Conservation (phyloP, 352 stramenopile species). For the Phytophthora quininea region DNA sequence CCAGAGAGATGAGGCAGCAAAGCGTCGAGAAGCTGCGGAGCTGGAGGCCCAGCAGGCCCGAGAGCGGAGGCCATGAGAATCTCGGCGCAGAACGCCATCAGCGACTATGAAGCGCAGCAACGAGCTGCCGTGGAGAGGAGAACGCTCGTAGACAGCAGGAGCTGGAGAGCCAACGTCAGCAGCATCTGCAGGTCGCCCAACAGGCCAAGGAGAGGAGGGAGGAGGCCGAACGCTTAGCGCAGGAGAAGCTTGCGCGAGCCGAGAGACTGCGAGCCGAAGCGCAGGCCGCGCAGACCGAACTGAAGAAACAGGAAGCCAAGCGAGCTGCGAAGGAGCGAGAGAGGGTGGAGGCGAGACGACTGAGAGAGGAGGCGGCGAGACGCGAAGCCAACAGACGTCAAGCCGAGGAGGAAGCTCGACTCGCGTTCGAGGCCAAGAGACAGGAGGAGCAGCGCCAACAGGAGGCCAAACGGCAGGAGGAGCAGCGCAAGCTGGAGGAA, state of each 20-base stretch:
- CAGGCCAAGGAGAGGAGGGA: slow-evolving; percentile 57
- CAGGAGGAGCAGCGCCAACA: slow-evolving; percentile 66
- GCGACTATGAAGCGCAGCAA: slow-evolving; percentile 72
- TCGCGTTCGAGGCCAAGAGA: slow-evolving; percentile 66
- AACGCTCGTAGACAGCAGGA: slow-evolving; percentile 65
- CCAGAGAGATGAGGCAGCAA: slow-evolving; percentile 52
- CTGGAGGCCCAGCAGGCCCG: slow-evolving; percentile 59
- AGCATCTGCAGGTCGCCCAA: slow-evolving; percentile 64
- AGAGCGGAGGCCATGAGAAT: slow-evolving; percentile 68
- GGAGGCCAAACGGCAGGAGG: slow-evolving; percentile 51
- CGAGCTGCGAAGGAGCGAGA: slow-evolving; percentile 46
- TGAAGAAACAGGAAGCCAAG: slow-evolving; percentile 64
- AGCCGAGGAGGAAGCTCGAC: slow-evolving; percentile 63
- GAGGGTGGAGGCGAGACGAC: slow-evolving; percentile 53
- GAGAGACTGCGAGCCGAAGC: slow-evolving; percentile 65
- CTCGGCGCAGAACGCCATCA: slow-evolving; percentile 65
- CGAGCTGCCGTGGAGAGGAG: slow-evolving; percentile 62
- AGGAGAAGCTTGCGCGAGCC: slow-evolving; percentile 59
- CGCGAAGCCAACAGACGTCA: slow-evolving; percentile 65
- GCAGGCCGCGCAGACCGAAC: slow-evolving; percentile 53
- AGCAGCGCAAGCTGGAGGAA: slow-evolving; percentile 56
- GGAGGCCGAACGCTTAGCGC: slow-evolving; percentile 57
- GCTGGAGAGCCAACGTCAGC: slow-evolving; percentile 62
- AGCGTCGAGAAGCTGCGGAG: slow-evolving; percentile 64
- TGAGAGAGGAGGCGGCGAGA: slow-evolving; percentile 64